Conservation (phyloP, 805 yeast species). For the Kodamaea lidongshanica region DNA sequence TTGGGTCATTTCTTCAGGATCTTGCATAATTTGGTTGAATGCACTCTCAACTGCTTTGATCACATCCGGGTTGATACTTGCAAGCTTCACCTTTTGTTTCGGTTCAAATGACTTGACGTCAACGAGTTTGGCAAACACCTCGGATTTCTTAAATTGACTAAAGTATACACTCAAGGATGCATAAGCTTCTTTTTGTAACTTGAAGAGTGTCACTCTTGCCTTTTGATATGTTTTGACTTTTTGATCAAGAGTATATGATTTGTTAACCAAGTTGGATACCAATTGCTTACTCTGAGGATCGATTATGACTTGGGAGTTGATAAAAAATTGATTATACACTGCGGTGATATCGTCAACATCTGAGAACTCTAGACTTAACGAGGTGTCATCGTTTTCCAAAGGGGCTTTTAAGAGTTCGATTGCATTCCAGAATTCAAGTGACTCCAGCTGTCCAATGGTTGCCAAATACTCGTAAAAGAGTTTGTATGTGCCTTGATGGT, state of each 20-base stretch:
- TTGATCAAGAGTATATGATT: constrained; percentile 1
- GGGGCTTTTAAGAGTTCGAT: constrained; percentile 72
- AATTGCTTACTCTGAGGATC: constrained; percentile 7
- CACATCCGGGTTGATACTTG: constrained; percentile 34
- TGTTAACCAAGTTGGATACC: constrained; percentile 5
- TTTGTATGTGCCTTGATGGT: constrained; percentile 39
- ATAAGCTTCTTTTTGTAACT: constrained; percentile 50
- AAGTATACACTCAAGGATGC: constrained; percentile 49
- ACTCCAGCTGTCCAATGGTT: constrained; percentile 10
- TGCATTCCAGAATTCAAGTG: constrained; percentile 59
- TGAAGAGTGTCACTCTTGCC: constrained; percentile 57
- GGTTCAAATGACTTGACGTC: constrained; percentile 4
- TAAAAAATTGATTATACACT: constrained; percentile 37
- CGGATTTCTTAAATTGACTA: constrained; percentile 55
- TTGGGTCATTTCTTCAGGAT: constrained; percentile 9
- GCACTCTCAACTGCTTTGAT: constrained; percentile 64
- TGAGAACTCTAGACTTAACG: constrained; percentile 36
- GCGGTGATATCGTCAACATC: constrained; percentile 48
- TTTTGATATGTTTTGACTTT: constrained; percentile 30
- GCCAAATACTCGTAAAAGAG: constrained; percentile 19
- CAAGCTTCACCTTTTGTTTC: background rate
- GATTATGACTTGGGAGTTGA: constrained; percentile 2
- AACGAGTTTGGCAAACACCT: constrained; percentile 40
- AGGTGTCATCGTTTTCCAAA: constrained; percentile 45
- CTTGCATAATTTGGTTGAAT: constrained; percentile 50